Conservation (phyloP, 306 rosid species). For the Prunus persica region Prunus_persica_NCBIv2 NC_034010.1:30031501-30032000, state of each 20-base stretch:
- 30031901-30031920: constrained; percentile 1
- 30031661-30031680: not conserved
- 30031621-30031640: not conserved
- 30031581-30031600: not conserved
- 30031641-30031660: not conserved
- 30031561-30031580: not conserved
- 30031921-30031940: not conserved
- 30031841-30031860: not conserved
- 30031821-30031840: not conserved
- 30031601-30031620: not conserved
- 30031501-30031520: not conserved
- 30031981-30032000: not conserved
- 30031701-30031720: not conserved
- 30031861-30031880: not conserved
- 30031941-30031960: not conserved
- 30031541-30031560: not conserved
- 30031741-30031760: not conserved
- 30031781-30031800: not conserved
- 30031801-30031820: not conserved
- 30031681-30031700: not conserved
- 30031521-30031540: not conserved
- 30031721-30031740: not conserved
- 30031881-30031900: not conserved
- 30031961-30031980: not conserved
- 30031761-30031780: not conserved